Base-by-base conservation (phyloP, 139 green algal genomes). In the Raphidocelis subcapitata region DNA sequence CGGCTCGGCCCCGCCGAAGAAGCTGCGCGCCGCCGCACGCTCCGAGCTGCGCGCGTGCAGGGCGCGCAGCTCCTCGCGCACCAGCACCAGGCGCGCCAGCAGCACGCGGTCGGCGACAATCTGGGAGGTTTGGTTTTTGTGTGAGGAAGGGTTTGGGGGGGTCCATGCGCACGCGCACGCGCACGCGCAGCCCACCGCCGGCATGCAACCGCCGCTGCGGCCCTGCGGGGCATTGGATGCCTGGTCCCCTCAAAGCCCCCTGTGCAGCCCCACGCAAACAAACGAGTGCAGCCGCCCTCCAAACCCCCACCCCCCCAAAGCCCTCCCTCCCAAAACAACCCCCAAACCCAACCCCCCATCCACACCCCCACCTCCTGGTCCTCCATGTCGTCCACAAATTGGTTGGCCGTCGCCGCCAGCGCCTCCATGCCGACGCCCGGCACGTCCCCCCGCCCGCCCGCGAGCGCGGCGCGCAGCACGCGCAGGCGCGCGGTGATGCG, bases 351-450 rank as follows among this genome's bases (percentile, higher is more conserved):
- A 29, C 21, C 12, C 49, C 28, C 70, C 3, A 35, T 66, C 62
- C 72, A 60, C 1, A 36, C 47, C 3, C 79, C 46, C 51, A 79
- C 66, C 54, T 77, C 31, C 59, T 83, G 76, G 26, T 90, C 84
- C 61, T 90, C 84, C 81, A 90, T 90, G 51, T 90, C 84, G 31
- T 90, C 79, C 2, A 90, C 84, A 44, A 90, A 77, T 37, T 87
- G 83, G 0, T 57, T 57, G 26, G 74, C 67, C 2, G 84, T 79
- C 15, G 84, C 73, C 1, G 67, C 16, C 2, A 90, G 67, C 12
- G 72, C 67, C 32, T 86, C 79, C 10, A 79, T 29, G 18, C 72
- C 55, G 2, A 61, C 59, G 1, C 23, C 51, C 12, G 81, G 81
- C 26, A 89, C 5, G 10, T 72, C 71, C 12, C 41, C 77, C 16